Percentiles rank a stretch among this genome's conserved stretches.
Evolutionary conservation across 23 red algal genomes (phyloP).

Genomic region (Chondrus crispus): DNA sequence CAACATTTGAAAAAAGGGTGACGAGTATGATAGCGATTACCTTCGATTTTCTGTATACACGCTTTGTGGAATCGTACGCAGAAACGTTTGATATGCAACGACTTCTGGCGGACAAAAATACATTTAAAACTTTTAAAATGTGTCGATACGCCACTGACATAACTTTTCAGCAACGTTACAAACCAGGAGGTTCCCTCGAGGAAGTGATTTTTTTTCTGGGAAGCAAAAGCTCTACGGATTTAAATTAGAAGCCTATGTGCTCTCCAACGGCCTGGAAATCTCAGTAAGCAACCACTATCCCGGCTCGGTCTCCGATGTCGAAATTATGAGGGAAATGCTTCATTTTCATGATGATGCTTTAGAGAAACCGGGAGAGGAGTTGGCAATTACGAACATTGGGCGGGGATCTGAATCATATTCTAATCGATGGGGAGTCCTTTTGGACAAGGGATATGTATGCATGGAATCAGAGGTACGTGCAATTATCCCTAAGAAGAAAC

Average conservation of each 20-base stretch:
- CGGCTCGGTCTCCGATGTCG: not conserved
- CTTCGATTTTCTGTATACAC: not conserved
- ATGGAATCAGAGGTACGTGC: not conserved
- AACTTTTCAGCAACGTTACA: not conserved
- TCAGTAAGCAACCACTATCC: not conserved
- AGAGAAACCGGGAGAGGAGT: not conserved
- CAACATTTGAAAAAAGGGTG: not conserved
- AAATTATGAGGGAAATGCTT: not conserved
- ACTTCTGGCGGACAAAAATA: not conserved
- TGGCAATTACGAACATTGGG: not conserved
- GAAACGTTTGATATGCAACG: not conserved
- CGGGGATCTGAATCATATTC: not conserved
- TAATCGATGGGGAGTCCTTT: not conserved
- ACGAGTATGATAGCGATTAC: not conserved
- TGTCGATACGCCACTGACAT: not conserved
- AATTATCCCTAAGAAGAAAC: not conserved
- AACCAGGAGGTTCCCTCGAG: not conserved
- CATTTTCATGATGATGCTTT: conserved; percentile 11
- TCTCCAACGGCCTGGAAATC: not conserved
- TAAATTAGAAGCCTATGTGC: not conserved
- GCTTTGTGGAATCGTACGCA: not conserved
- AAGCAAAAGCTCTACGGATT: not conserved
- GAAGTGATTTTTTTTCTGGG: not conserved
- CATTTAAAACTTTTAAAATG: not conserved
- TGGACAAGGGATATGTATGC: not conserved